A percentile compares a stretch with the other conserved stretches of the same genome.
Evolutionary conservation across 805 yeast species (phyloP).

Genomic region (Danielia oregonensis): DNA sequence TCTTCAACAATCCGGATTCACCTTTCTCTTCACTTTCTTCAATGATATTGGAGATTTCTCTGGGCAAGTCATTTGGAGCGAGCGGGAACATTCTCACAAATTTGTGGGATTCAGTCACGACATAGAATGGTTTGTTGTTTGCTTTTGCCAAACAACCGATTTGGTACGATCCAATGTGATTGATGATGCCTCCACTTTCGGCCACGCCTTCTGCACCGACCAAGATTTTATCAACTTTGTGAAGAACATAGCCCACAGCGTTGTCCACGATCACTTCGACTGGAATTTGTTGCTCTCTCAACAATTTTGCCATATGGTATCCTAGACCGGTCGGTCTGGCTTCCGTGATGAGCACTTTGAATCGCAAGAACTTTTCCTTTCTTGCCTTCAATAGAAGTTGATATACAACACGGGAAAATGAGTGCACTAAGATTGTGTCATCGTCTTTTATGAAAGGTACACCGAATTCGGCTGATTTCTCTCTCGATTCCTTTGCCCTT

Average conservation of each 20-base stretch:
- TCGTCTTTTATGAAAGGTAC: conserved; percentile 88
- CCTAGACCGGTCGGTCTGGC: conserved; percentile 85
- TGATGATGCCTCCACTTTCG: conserved; percentile 96
- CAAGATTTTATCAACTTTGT: conserved; percentile 86
- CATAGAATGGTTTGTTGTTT: conserved; percentile 90
- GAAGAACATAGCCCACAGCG: conserved; percentile 89
- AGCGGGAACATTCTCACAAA: conserved; percentile 95
- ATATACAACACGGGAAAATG: conserved; percentile 85
- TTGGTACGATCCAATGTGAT: conserved; percentile 92
- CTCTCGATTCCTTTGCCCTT: conserved; percentile 87
- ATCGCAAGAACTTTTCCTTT: conserved; percentile 65
- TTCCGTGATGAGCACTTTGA: conserved; percentile 89
- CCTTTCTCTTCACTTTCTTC: conserved; percentile 20
- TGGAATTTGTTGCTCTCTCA: conserved; percentile 75
- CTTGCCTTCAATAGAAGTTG: conserved; percentile 75
- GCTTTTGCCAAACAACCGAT: conserved; percentile 89
- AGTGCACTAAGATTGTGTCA: conserved; percentile 85
- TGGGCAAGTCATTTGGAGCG: conserved; percentile 87
- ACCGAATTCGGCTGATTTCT: conserved; percentile 84
- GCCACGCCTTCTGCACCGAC: conserved; percentile 99
- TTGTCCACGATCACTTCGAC: conserved; percentile 85
- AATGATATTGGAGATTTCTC: conserved; percentile 23
- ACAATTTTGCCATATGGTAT: conserved; percentile 60
- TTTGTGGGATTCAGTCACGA: conserved; percentile 91
- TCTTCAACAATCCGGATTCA: conserved; percentile 22